Evolutionary conservation across 75 land plant species (phyloP).

Genomic region (Pseudotsuga menziesii): DNA sequence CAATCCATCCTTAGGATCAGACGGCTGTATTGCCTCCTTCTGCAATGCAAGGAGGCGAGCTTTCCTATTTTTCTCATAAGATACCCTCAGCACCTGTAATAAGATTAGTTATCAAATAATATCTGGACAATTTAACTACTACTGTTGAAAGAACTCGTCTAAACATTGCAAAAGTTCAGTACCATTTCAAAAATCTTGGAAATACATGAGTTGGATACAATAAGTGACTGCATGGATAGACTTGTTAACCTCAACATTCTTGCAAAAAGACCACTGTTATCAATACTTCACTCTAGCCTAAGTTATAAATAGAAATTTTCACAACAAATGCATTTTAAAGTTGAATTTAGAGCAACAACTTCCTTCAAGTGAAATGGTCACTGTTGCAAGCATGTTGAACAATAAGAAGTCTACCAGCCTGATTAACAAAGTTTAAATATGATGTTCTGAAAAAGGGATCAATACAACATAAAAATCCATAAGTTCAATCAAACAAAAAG

Average conservation of each 20-base stretch:
- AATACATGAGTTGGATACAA: not conserved
- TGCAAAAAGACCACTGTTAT: not conserved
- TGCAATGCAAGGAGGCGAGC: conserved; percentile 25
- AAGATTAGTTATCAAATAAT: not conserved
- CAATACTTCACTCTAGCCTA: not conserved
- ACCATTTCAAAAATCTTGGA: not conserved
- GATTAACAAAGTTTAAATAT: not conserved
- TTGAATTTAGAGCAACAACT: not conserved
- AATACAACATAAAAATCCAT: not conserved
- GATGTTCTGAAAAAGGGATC: not conserved
- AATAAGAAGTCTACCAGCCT: not conserved
- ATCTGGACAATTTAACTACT: not conserved
- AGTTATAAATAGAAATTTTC: not conserved
- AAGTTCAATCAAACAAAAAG: not conserved
- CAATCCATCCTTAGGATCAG: conserved; percentile 1
- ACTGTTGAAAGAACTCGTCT: not conserved
- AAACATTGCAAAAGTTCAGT: not conserved
- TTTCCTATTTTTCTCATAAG: conserved; percentile 63
- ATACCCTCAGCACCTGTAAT: conserved; percentile 80
- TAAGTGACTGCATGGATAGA: not conserved
- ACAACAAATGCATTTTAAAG: not conserved
- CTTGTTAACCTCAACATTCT: not conserved
- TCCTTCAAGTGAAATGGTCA: not conserved
- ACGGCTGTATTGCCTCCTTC: conserved; percentile 8
- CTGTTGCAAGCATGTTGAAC: not conserved